A percentile compares a stretch with the other conserved stretches of the same genome.
Evolutionary conservation across 1,284 basidiomycete species (phyloP).

Genomic region (Trametes hirsuta): DNA sequence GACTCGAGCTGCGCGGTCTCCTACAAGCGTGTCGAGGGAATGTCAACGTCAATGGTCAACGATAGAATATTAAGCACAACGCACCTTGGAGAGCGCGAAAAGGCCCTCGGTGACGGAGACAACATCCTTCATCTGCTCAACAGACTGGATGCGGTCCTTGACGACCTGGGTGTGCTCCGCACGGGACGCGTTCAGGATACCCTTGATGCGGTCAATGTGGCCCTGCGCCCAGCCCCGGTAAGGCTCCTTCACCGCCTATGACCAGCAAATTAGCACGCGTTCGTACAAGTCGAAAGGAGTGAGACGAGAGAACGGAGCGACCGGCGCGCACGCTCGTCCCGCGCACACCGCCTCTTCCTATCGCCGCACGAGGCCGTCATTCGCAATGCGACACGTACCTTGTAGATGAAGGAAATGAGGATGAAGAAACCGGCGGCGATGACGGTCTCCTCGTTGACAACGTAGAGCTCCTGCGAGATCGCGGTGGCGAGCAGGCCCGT

Average conservation of each 20-base stretch:
- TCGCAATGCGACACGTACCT: conserved; percentile 49
- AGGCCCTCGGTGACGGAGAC: conserved; percentile 89
- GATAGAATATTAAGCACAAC: conserved; percentile 19
- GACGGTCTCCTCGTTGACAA: conserved; percentile 95
- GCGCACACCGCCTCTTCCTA: not conserved
- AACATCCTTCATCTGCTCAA: conserved; percentile 94
- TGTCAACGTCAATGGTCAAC: not conserved
- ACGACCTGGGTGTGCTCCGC: conserved; percentile 93
- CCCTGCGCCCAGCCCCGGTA: conserved; percentile 94
- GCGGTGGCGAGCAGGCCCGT: conserved; percentile 90
- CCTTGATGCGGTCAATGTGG: conserved; percentile 84
- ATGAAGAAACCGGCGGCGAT: conserved; percentile 85
- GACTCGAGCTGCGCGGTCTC: conserved; percentile 93
- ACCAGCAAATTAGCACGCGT: not conserved
- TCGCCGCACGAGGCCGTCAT: not conserved
- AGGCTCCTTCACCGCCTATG: conserved; percentile 62
- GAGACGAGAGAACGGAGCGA: not conserved
- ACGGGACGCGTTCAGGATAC: conserved; percentile 83
- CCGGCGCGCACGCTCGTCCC: not conserved
- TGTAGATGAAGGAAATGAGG: conserved; percentile 86
- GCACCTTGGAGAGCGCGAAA: conserved; percentile 90
- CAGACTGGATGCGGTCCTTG: conserved; percentile 89
- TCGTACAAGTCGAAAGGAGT: not conserved
- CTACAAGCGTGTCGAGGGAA: conserved; percentile 39
- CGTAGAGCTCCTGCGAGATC: conserved; percentile 97